Evolutionary conservation across 495 filamentous ascomycete species (phyloP), one percentile per base, ranked within the genome.

Genomic region (Tetracladium setigerum): DNA sequence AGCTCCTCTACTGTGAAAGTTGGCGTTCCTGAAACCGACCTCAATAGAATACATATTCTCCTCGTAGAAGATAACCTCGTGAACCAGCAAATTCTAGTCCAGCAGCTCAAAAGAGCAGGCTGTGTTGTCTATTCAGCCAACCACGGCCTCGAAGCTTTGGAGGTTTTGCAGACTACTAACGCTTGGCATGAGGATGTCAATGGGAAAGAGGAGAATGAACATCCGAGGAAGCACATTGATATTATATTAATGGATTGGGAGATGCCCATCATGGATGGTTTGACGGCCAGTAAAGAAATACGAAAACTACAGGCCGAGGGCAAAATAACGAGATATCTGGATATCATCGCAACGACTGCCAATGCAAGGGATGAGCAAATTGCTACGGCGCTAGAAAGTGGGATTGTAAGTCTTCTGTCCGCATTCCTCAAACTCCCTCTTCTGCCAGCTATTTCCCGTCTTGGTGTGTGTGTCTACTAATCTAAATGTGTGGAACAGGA

Each of bases 221-320:
- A 54, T 27, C 57, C 62, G 0, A 59, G 55, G 10, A 43, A 53
- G 16, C 64, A 75, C 49, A 68, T 84, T 7, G 77, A 76, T 42
- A 75, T 88, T 40, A 78, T 89, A n/a, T 60, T 90, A n/a, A 89
- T 89, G 85, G 87, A 91, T 52, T 72, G 87, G 47, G 86, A 90
- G 56, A 91, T 91, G 87, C 87, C 87, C 0, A 73, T 89, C 30
- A 90, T 91, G 86, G 84, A 90, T 60, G 87, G 87, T 43, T 76
- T 82, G 56, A 78, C 74, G 10, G 86, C 84, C 45, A 80, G 84
- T n/a, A 64, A 68, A 38, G 72, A 72, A 46, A 89, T 94, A 40
- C 73, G 87, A 0, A 68, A 79, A 50, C 67, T 84, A 44, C 81
- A 87, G 54, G 46, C 46, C 35, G 52, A 64, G 46, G 79, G 75